phyloP scores from a whole-genome alignment of 805 yeast genomes.

The Cyberlindnera mycetangii region DNA sequence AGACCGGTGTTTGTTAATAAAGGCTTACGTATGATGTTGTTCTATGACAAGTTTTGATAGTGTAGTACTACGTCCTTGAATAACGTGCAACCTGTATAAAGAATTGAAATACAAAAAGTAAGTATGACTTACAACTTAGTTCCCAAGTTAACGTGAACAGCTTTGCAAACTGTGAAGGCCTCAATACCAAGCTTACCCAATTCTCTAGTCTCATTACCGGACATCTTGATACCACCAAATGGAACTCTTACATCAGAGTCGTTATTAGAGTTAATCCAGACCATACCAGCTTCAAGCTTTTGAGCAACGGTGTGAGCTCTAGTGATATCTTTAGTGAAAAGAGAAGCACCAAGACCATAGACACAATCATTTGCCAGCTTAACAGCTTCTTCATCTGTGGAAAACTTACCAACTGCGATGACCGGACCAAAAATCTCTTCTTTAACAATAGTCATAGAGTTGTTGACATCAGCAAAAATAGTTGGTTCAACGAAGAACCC shows the following conservation, averaged over 20 bases:
- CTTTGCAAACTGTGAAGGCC: constrained; percentile 62
- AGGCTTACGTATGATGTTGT: too few relatives aligned
- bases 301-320: constrained; percentile 39
- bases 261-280: constrained; percentile 59
- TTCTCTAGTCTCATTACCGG: constrained; percentile 63
- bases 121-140: constrained; percentile 21
- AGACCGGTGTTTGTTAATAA: background rate
- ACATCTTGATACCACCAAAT: constrained; percentile 67
- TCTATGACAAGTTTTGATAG: too few relatives aligned
- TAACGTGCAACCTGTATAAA: too few relatives aligned
- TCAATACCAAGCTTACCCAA: constrained; percentile 63
- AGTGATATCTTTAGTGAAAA: constrained; percentile 38
- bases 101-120: background rate
- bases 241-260: constrained; percentile 56
- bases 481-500: constrained; percentile 46
- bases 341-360: constrained; percentile 47
- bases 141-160: constrained; percentile 67
- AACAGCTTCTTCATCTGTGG: constrained; percentile 42
- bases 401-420: constrained; percentile 40
- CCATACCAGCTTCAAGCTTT: constrained; percentile 45
- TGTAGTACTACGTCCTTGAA: too few relatives aligned
- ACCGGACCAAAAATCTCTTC: constrained; percentile 59
- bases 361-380: constrained; percentile 40
- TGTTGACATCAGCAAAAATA: constrained; percentile 42
- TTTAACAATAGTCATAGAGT: constrained; percentile 38